A percentile compares a stretch with the other conserved stretches of the same genome.
Evolutionary conservation across 371 early-diverging fungal species (phyloP).

Genomic region (Mucor circinelloides): DNA sequence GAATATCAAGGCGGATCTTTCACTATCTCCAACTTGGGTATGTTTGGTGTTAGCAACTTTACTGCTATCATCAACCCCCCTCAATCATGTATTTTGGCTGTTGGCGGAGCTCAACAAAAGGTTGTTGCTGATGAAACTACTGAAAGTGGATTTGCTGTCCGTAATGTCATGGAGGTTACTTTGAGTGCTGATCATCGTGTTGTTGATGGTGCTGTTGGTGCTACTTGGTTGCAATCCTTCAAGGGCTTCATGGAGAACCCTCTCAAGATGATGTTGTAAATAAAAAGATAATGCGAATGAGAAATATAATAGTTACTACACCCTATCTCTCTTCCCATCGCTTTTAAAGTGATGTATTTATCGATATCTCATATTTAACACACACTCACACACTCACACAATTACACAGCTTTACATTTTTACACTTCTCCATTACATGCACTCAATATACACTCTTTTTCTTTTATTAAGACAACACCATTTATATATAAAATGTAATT

Average conservation of each 20-base stretch:
- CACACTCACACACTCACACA: not conserved
- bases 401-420: not conserved
- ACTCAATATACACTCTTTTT: conserved; percentile 1
- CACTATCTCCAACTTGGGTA: conserved; percentile 98
- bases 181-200: conserved; percentile 95
- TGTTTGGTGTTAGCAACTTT: conserved; percentile 94
- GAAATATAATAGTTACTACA: not conserved
- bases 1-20: conserved; percentile 97
- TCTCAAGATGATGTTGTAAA: conserved; percentile 17
- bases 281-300: not conserved
- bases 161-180: conserved; percentile 85
- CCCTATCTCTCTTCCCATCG: not conserved
- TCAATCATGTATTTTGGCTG: conserved; percentile 93
- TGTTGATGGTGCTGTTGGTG: conserved; percentile 96
- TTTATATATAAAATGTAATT: not conserved
- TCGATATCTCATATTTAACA: not conserved
- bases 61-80: conserved; percentile 99
- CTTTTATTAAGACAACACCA: not conserved
- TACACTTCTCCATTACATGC: conserved; percentile 1
- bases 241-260: conserved; percentile 94
- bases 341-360: not conserved
- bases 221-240: conserved; percentile 91
- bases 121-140: conserved; percentile 80
- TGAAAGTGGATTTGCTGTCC: conserved; percentile 63
- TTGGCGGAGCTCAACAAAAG: conserved; percentile 85